Percentiles rank a stretch among this genome's conserved stretches.
Conservation (phyloP, 176 grass and related monocot species). For the Cocos nucifera region DNA sequence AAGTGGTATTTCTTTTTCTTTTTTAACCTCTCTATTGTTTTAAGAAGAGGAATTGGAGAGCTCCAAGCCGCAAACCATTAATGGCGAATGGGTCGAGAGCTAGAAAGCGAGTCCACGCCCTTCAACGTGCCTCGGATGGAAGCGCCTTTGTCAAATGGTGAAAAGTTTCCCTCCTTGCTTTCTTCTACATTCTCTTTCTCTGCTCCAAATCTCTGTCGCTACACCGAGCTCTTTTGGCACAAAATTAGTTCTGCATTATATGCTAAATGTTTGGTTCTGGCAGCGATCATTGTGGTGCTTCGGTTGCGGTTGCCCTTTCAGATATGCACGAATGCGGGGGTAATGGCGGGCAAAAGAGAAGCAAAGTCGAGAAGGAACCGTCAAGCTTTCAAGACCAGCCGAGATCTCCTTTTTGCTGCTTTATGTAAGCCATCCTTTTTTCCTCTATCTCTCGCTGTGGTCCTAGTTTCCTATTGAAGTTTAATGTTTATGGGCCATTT, state of each 20-base stretch:
- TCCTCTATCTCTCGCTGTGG: background rate
- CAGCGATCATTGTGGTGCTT: conserved; percentile 16
- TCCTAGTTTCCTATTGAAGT: no score
- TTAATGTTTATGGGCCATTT: no score
- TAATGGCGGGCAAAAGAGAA: background rate
- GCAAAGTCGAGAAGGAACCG: background rate
- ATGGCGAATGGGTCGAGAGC: conserved; percentile 8
- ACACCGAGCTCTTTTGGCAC: no score
- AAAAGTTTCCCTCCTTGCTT: background rate
- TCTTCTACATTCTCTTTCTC: background rate
- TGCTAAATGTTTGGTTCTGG: background rate
- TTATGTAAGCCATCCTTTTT: conserved; percentile 15
- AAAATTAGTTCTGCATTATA: no score
- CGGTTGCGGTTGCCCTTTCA: conserved; percentile 19
- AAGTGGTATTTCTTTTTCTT: no score
- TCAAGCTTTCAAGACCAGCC: conserved; percentile 18
- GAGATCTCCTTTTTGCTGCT: conserved; percentile 23
- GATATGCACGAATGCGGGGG: conserved; percentile 30
- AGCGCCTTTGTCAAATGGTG: conserved; percentile 31
- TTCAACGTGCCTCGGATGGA: conserved; percentile 23
- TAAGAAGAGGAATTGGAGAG: no score
- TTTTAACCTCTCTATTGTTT: no score
- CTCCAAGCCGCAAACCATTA: no score
- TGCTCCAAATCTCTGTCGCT: background rate
- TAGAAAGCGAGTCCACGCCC: conserved; percentile 19